These are phyloP conservation scores for Calycina herbarum DNA, from an alignment of 2,329 filamentous ascomycete species.

Conservation along the genomic window DNA sequence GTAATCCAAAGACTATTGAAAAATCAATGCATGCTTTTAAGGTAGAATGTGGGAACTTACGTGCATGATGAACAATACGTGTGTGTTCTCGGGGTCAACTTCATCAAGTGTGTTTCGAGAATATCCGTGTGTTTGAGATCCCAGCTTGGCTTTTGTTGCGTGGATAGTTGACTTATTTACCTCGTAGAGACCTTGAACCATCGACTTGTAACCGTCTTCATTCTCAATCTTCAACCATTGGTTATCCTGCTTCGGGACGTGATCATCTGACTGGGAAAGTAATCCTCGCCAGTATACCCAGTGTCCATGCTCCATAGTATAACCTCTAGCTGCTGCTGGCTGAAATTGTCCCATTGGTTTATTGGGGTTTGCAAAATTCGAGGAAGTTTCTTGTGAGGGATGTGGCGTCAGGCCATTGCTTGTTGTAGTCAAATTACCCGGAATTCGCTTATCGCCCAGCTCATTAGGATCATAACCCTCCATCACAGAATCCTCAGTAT, in stretches of 20 bases:
- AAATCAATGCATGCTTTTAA: no score
- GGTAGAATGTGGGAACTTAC: slow-evolving; percentile 3
- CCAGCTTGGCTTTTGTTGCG: not conserved
- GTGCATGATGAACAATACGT: slow-evolving; percentile 10
- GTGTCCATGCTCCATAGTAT: not conserved
- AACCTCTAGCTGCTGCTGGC: not conserved
- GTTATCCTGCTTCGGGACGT: not conserved
- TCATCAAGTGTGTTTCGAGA: not conserved
- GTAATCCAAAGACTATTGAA: no score
- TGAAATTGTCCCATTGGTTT: not conserved
- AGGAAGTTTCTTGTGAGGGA: no score
- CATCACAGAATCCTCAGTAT: no score
- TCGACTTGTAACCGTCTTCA: slow-evolving; percentile 5
- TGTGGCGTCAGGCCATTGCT: no score
- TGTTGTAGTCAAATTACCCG: no score
- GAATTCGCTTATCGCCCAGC: no score
- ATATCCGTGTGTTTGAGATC: no score
- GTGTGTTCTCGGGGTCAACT: not conserved
- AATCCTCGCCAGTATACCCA: not conserved
- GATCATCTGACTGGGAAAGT: not conserved
- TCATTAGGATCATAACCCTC: no score
- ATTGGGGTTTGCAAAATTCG: not conserved
- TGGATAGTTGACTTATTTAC: not conserved
- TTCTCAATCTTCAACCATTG: not conserved
- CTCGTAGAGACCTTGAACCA: not conserved